Base-by-base conservation (phyloP, 768 basidiomycete species). In the Mycena galericulata region DNA sequence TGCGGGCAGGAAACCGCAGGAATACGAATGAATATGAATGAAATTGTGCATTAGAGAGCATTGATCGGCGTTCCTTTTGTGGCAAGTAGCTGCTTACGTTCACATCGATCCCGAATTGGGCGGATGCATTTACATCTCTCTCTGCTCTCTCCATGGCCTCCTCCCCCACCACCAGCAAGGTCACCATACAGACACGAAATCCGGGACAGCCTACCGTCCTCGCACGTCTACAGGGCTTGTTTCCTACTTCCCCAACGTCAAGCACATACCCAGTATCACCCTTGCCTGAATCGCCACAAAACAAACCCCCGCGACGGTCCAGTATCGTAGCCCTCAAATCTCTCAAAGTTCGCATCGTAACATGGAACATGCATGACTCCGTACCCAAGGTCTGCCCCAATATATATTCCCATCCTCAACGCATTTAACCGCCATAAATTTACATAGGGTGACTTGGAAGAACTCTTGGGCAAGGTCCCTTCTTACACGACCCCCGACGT, bases 331-430 rank as follows among this genome's bases (percentile, higher is more conserved):
- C 77, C 6, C 78, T 79, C 1, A 84, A 82, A 69, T 85, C 84
- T 75, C 80, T 94, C 49, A 94, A 94, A 74, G 80, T 93, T 41
- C 81, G 89, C 46, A 87, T 94, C 51, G 57, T 93, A 36, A 91
- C 91, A 40, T 95, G 93, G 93, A 95, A 94, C 70, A 95, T 95
- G 93, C 91, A 94, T 69, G 92, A 94, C 69, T 90, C 90, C 0
- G 74, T 94, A 7, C 93, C 93, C 32, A 94, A 92, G 86, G 92
- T 89, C 30, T 18, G 75, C 67, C 20, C 15, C 30, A 38, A 18
- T 12, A 18, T 40, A 27, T 45, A 26, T n/a, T 17, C n/a, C 41
- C 18, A 51, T 43, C 43, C 40, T 50, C 38, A 32, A 50, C 50
- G n/a, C 53, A 26, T 20, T 40, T 65, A 56, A 60, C 40, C 60